These are phyloP conservation scores for Collybia sordida DNA, from an alignment of 768 basidiomycete genomes.

Conservation along the genomic window DNA sequence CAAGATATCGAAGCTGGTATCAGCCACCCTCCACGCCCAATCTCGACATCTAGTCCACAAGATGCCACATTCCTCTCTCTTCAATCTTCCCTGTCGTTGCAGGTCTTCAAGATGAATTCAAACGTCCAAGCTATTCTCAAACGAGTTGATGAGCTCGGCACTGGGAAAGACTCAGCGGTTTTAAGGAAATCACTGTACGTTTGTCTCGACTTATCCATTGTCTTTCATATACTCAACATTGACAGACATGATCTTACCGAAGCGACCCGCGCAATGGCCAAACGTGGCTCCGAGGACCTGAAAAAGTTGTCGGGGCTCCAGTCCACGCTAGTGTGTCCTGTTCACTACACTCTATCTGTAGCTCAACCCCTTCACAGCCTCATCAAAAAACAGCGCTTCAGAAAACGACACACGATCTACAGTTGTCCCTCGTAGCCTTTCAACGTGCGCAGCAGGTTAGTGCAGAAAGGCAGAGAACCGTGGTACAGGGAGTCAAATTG, in stretches of 20 bases:
- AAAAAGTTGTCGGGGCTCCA: constrained; percentile 83
- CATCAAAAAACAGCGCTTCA: constrained; percentile 81
- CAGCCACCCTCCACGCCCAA: constrained; percentile 31
- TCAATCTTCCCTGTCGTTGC: constrained; percentile 81
- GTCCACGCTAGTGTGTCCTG: constrained; percentile 47
- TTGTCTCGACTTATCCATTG: constrained; percentile 1
- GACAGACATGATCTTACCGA: constrained; percentile 91
- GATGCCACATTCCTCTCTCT: constrained; percentile 75
- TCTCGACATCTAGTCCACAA: constrained; percentile 44
- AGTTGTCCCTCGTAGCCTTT: constrained; percentile 86
- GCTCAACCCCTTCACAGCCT: constrained; percentile 44
- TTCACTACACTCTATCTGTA: too few relatives aligned
- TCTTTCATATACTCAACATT: not conserved
- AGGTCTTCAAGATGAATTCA: constrained; percentile 98
- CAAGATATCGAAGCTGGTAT: constrained; percentile 55
- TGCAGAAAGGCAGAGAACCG: constrained; percentile 85
- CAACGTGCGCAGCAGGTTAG: constrained; percentile 90
- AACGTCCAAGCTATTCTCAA: constrained; percentile 96
- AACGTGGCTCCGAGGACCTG: constrained; percentile 89
- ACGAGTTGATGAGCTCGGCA: constrained; percentile 96
- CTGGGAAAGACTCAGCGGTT: constrained; percentile 71
- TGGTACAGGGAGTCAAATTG: constrained; percentile 83
- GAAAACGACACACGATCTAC: constrained; percentile 93
- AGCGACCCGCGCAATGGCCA: constrained; percentile 91
- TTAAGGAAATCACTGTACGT: constrained; percentile 86